Base-by-base conservation (phyloP, 2,329 filamentous ascomycete genomes). In the Colletotrichum sublineola region DNA sequence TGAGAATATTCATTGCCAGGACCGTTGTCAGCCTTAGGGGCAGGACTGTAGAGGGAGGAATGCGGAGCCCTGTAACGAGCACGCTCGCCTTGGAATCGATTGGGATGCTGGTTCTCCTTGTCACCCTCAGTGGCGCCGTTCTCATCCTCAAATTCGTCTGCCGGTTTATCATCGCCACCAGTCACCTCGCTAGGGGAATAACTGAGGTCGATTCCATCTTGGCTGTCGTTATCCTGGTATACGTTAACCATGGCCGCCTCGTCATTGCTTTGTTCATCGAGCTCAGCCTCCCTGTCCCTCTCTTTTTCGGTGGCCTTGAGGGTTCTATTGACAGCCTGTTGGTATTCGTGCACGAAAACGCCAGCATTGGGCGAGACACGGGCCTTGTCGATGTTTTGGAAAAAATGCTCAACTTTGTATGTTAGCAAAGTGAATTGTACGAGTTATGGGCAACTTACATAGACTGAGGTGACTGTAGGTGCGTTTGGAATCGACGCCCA, bases 341-440 rank as follows among this genome's bases (percentile, higher is more conserved):
- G 76, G 67, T 85, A 80, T 67, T 82, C 79, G 3, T 74, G 64
- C 11, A 85, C 78, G 64, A 81, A 84, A 18, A 67, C 40, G 2
- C 67, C 73, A 0, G 82, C 83, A 38, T 81, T 79, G 9, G 83
- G 82, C 0, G 84, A 85, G 31, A 75, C 75, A 36, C 80, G 78
- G 2, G 80, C 75, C 14, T 78, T 80, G n/a, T 81, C 80, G 33
- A 82, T 76, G 71, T 85, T 85, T 72, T 84, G 82, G 69, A 84
- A 86, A 67, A 82, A 84, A 60, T 86, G 84, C 75, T 86, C 84
- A 53, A 84, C 84, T 86, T 66, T 18, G 8, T 6, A 20, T 40
- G 60, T 52, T 15, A 53, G 62, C 57, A 66, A 14, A 36, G 31
- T 18, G 42, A 33, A 29, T 3, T 11, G 9, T 5, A 4, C 3